Percentiles rank a stretch among this genome's conserved stretches.
Conservation (phyloP, 495 filamentous ascomycete species). For the Penicillium paxilli region DNA sequence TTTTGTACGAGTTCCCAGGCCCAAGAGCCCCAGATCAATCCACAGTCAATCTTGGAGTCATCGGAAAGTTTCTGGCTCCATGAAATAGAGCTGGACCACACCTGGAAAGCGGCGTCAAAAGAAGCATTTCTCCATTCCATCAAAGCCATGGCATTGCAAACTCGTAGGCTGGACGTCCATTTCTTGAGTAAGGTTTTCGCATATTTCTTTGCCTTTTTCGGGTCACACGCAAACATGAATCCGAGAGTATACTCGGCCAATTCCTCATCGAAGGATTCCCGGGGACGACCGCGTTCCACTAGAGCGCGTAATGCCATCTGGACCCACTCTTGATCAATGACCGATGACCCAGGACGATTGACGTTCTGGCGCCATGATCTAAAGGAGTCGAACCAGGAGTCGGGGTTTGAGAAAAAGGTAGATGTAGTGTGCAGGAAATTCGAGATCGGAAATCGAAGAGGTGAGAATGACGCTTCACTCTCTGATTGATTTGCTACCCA, state of each 20-base stretch:
- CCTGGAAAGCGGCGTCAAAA: slow-evolving; percentile 53
- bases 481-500: slow-evolving; percentile 21
- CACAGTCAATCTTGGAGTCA: slow-evolving; percentile 36
- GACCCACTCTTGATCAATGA: slow-evolving; percentile 48
- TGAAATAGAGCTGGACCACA: slow-evolving; percentile 65
- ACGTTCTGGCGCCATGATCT: slow-evolving; percentile 27
- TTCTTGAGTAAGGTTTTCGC: slow-evolving; percentile 73
- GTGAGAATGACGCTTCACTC: slow-evolving; percentile 11
- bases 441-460: slow-evolving; percentile 27
- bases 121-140: slow-evolving; percentile 64
- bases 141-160: slow-evolving; percentile 80
- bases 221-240: slow-evolving; percentile 61
- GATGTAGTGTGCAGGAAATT: slow-evolving; percentile 37
- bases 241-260: slow-evolving; percentile 73
- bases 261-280: slow-evolving; percentile 36
- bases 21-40: slow-evolving; percentile 70
- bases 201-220: slow-evolving; percentile 59
- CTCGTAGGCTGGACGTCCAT: slow-evolving; percentile 58
- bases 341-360: slow-evolving; percentile 3
- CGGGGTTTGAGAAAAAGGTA: slow-evolving; percentile 37
- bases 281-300: slow-evolving; percentile 29
- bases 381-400: slow-evolving; percentile 46
- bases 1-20: slow-evolving; percentile 65
- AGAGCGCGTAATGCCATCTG: slow-evolving; percentile 57
- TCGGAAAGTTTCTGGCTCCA: slow-evolving; percentile 50